Base-by-base conservation (phyloP, 2,329 filamentous ascomycete species). In the Aspergillus unguis region DNA sequence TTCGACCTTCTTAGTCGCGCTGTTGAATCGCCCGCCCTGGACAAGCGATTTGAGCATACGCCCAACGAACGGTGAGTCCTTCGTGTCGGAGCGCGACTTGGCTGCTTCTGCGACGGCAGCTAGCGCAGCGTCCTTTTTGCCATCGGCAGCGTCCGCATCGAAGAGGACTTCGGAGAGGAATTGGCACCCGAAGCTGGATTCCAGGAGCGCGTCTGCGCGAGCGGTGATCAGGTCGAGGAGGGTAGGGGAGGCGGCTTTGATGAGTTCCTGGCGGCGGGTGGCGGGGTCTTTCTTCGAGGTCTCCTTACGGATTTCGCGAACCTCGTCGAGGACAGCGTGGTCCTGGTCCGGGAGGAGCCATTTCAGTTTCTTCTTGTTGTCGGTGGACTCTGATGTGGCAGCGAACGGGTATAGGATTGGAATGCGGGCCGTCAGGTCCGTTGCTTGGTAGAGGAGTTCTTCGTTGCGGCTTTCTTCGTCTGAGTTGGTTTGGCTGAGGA, bases 271-370 rank as follows among this genome's bases (percentile, higher is more conserved):
- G 53, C 88, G 84, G 54, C 94, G 84, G 25, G 81, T 73, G 49
- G 87, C 85, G 0, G 90, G 80, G 52, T 96, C 90, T 74, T 99
- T 99, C 76, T 97, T 99, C 58, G 90, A 95, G 2, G 92, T 97
- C 10, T 81, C 85, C 61, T 85, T 83, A 49, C 94, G 85, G 58
- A 95, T 87, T 50, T 84, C 82, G 65, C 89, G 87, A 26, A 96
- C 76, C 70, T 96, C 88, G 52, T 83, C 78, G 4, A 99, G 77
- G 10, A 94, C 73, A 50, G 87, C 82, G 33, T 90, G 73, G 58
- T 91, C 86, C 32, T 80, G 79, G 8, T 78, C 73, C 11, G 82
- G 79, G 52, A 90, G 80, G 54, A 87, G 76, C 79, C 82, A 85
- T 63, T 83, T 85, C 4, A 78, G 75, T 41, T 78, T 74, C 31